Base-by-base conservation (phyloP, 306 rosid species). In the Vigna unguiculata region DNA sequence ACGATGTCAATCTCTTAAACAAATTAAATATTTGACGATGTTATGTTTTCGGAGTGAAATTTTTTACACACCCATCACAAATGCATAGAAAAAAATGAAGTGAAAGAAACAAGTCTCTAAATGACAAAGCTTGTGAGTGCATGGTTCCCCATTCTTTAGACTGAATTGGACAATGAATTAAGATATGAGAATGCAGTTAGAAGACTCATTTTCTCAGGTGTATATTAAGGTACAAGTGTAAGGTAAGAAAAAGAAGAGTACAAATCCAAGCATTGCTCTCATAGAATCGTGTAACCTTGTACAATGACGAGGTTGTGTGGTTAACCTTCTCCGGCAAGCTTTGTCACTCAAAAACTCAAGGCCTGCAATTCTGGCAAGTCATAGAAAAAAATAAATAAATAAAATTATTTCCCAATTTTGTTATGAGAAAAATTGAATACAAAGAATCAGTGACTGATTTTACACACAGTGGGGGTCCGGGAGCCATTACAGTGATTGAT, bases 261-360 rank as follows among this genome's bases (percentile, higher is more conserved):
- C 52, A 55, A 54, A 72, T 7, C 32, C 34, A 32, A 34, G 28
- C 24, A 22, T 72, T 72, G 65, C 67, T 38, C 25, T 54, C 47
- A 17, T 0, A 25, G 19, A 32, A 34, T n/a, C 15, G 24, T 52
- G 47, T 38, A 9, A 43, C 74, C 57, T 38, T 16, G 14, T 45
- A 5, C 28, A 63, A 25, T 20, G 9, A 36, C 13, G 19, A n/a
- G n/a, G n/a, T 20, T 65, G 52, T 12, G 60, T 17, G 25, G 55
- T 15, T 22, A 19, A 72, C 43, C 13, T 24, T 32, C 22, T 52
- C 71, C 17, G 15, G 49, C 74, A 34, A 58, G 71, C 24, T 58
- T 46, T 41, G 67, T 72, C 77, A 72, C 17, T 57, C 4, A 59
- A 63, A 32, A 62, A 22, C 5, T 64, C 53, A 69, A 57, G 28